Conservation (phyloP, 108 stramenopile species). For the Aurantiochytrium sp. region DNA sequence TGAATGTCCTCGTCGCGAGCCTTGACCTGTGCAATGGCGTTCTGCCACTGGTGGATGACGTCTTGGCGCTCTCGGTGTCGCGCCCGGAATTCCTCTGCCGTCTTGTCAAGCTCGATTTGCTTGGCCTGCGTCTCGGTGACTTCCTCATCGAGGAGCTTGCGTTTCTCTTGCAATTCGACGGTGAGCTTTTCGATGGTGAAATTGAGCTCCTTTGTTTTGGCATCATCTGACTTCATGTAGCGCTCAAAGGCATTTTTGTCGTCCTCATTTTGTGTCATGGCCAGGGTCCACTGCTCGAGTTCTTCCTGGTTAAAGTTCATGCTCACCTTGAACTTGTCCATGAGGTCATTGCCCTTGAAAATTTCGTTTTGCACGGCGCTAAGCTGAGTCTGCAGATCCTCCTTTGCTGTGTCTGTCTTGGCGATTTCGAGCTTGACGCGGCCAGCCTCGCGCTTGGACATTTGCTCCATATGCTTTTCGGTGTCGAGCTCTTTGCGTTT, state of each 20-base stretch:
- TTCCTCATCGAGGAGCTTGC: conserved; percentile 52
- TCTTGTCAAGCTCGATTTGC: conserved; percentile 64
- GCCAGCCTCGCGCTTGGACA: conserved; percentile 59
- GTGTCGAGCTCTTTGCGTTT: conserved; percentile 64
- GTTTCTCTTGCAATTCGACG: conserved; percentile 38
- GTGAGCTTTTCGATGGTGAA: conserved; percentile 59
- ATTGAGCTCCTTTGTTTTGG: conserved; percentile 58
- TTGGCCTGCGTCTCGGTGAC: conserved; percentile 51
- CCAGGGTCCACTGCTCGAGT: conserved; percentile 80
- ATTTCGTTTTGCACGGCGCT: conserved; percentile 53
- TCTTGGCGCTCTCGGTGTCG: conserved; percentile 66
- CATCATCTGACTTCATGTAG: conserved; percentile 68
- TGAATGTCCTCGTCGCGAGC: conserved; percentile 63
- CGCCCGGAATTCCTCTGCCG: conserved; percentile 58
- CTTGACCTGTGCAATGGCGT: conserved; percentile 60
- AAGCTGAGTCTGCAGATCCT: conserved; percentile 38
- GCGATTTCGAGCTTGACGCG: conserved; percentile 36
- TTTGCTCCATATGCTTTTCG: conserved; percentile 61
- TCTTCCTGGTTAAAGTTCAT: conserved; percentile 84
- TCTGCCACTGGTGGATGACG: conserved; percentile 69
- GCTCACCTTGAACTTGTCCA: conserved; percentile 65
- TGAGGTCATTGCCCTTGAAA: conserved; percentile 53
- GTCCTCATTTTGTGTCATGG: conserved; percentile 72
- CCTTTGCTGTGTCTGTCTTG: conserved; percentile 21
- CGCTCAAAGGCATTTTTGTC: conserved; percentile 64